A percentile compares a stretch with the other conserved stretches of the same genome.
Evolutionary conservation across 2,329 filamentous ascomycete genomes (phyloP).

Genomic region (Colletotrichum godetiae): DNA sequence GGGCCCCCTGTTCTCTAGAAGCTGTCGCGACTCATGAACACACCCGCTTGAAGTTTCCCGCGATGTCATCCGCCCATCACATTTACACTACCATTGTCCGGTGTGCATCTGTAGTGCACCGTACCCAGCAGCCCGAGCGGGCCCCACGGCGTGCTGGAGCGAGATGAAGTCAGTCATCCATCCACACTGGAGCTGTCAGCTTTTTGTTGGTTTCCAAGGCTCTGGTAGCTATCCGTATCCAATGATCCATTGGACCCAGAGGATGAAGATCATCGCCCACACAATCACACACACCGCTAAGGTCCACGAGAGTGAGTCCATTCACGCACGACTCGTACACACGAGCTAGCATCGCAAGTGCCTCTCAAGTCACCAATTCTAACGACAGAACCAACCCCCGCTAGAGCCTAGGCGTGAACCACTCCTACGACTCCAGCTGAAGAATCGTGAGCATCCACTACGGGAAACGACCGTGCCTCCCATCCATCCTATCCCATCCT

Average conservation of each 20-base stretch:
- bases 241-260: background rate
- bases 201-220: slow-evolving; percentile 10
- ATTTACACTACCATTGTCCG: background rate
- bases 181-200: background rate
- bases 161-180: slow-evolving; percentile 28
- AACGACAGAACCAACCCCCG: background rate
- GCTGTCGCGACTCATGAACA: slow-evolving; percentile 21
- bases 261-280: background rate
- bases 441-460: background rate
- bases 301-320: background rate
- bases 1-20: background rate
- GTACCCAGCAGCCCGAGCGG: background rate
- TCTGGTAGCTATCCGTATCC: background rate
- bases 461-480: background rate
- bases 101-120: background rate
- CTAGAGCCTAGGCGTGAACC: background rate
- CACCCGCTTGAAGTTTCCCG: background rate
- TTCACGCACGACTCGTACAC: background rate
- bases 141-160: background rate
- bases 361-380: background rate
- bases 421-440: background rate
- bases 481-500: background rate
- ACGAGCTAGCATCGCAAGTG: background rate
- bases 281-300: background rate
- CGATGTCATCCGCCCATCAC: slow-evolving; percentile 6